Base-by-base conservation (phyloP, 768 basidiomycete species). In the Suillus paluster region DNA sequence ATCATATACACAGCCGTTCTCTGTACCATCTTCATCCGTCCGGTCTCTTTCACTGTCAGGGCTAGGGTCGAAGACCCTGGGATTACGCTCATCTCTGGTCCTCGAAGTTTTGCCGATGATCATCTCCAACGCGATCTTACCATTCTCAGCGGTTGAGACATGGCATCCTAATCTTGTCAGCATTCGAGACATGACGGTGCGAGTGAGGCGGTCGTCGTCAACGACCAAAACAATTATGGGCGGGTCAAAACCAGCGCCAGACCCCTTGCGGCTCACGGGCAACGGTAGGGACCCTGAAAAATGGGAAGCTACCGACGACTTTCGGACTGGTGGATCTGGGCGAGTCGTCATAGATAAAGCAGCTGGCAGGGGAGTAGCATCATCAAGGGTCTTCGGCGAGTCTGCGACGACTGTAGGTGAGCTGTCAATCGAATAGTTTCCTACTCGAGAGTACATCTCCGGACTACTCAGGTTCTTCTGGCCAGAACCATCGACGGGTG, bases 61-160 rank as follows among this genome's bases (percentile, higher is more conserved):
- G 19, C n/a, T 30, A 38, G 15, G 11, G 53, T 25, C 23, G 9
- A 39, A 7, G 17, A 68, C 55, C 71, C 70, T 54, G 61, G 49
- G 4, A 64, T 66, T 30, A 57, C 39, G 15, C 58, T 57, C 53
- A 17, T 17, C 9, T 25, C 44, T 57, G 34, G 46, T 21, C n/a
- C 27, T 36, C 17, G 41, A 59, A 14, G 63, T 66, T 61, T 59
- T 55, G 17, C 86, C 85, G 7, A 91, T 67, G 36, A 93, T 86
- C 81, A 91, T 81, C 63, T 91, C 85, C 57, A 94, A 76, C 23
- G 92, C 92, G 39, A 88, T 72, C 69, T 89, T 84, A 7, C 94
- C 94, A 68, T 96, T 94, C 77, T 95, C 91, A 12, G 94, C 94
- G 19, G 86, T 86, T 15, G 84, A 79, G n/a, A 95, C 92, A 34